Percentiles rank a stretch among this genome's conserved stretches.
Evolutionary conservation across 2,329 filamentous ascomycete genomes (phyloP).

Genomic region (Sphaerulina populicola): DNA sequence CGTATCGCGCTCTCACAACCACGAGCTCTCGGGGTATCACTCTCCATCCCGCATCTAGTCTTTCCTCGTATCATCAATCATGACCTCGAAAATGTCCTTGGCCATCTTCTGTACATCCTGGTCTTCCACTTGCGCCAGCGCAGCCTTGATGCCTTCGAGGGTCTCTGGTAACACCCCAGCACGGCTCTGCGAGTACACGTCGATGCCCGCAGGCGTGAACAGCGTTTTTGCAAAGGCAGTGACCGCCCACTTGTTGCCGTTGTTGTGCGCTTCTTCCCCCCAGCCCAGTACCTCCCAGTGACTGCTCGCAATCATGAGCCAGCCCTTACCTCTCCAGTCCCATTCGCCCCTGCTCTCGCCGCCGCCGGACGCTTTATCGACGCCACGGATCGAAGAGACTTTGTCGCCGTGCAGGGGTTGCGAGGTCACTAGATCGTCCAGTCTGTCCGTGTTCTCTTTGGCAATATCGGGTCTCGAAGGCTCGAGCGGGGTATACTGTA

Average conservation of each 20-base stretch:
- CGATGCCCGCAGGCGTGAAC: slow-evolving; percentile 74
- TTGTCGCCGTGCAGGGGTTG: slow-evolving; percentile 46
- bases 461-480: slow-evolving; percentile 29
- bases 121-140: slow-evolving; percentile 46
- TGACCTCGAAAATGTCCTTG: slow-evolving; percentile 42
- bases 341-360: slow-evolving; percentile 41
- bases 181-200: slow-evolving; percentile 61
- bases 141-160: slow-evolving; percentile 49
- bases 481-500: slow-evolving; percentile 58
- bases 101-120: slow-evolving; percentile 48
- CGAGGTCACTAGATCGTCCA: slow-evolving; percentile 69
- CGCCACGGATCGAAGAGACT: slow-evolving; percentile 55
- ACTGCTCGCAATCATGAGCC: slow-evolving; percentile 60
- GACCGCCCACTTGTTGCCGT: slow-evolving; percentile 56
- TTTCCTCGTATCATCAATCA: slow-evolving; percentile 28
- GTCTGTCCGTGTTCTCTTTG: slow-evolving; percentile 37
- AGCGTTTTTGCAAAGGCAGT: slow-evolving; percentile 78
- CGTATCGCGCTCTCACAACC: background rate
- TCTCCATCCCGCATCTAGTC: slow-evolving; percentile 7
- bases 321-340: slow-evolving; percentile 72
- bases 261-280: slow-evolving; percentile 46
- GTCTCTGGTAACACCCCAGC: slow-evolving; percentile 54
- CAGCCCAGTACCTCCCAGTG: slow-evolving; percentile 78
- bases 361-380: slow-evolving; percentile 48
- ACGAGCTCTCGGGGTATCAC: background rate